A percentile compares a stretch with the other conserved stretches of the same genome.
Conservation (phyloP, 345 rosid species). For the Pugionium cornutum region DNA sequence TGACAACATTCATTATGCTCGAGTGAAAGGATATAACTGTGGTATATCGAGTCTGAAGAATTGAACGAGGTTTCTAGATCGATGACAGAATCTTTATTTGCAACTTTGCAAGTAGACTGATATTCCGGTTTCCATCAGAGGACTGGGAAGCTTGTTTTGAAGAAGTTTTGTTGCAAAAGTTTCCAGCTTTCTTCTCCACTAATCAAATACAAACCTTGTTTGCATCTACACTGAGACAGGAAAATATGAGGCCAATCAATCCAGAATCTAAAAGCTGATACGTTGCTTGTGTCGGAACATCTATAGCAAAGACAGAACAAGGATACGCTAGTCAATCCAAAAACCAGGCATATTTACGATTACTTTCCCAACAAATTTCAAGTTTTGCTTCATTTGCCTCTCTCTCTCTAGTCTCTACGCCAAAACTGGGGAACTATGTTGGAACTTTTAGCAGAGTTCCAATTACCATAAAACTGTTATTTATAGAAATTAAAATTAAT, state of each 20-base stretch:
- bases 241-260: slow-evolving; percentile 88
- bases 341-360: neutral
- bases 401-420: too few relatives aligned
- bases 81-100: slow-evolving; percentile 56
- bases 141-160: slow-evolving; percentile 64
- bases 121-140: slow-evolving; percentile 73
- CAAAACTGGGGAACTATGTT: too few relatives aligned
- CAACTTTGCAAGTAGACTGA: slow-evolving; percentile 52
- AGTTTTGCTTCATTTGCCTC: too few relatives aligned
- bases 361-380: too few relatives aligned
- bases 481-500: too few relatives aligned
- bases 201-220: slow-evolving; percentile 57
- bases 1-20: too few relatives aligned
- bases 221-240: slow-evolving; percentile 88
- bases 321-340: slow-evolving; percentile 9
- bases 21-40: too few relatives aligned
- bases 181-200: neutral
- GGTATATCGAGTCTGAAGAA: slow-evolving; percentile 36
- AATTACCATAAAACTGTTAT: too few relatives aligned
- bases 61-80: slow-evolving; percentile 79
- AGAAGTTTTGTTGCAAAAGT: neutral
- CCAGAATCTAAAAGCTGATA: slow-evolving; percentile 97
- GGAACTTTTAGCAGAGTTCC: too few relatives aligned
- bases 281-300: slow-evolving; percentile 98
- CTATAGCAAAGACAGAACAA: slow-evolving; percentile 47